Evolutionary conservation across 805 yeast genomes (phyloP), one percentile per base, ranked within the genome.

Genomic region (Candida succiphila): DNA sequence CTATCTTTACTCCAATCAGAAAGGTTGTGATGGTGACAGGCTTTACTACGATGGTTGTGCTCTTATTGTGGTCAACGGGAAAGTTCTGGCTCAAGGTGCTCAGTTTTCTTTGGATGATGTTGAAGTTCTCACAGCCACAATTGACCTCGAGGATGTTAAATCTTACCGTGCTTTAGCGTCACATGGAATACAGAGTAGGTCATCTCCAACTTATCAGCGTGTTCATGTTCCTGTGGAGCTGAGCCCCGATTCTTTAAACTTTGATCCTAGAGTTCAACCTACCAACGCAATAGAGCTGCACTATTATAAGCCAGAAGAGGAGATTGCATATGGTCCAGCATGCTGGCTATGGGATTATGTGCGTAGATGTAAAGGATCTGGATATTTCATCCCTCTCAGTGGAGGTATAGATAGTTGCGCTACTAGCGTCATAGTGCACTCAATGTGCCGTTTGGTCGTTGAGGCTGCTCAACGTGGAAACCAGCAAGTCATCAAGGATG

Each of bases 321-420:
- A 92, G 57, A 89, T 92, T 43, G 96, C 97, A 1, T 63, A 84
- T 29, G 99, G 99, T 0, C 99, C 99, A 1, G 98, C 99, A 0
- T 92, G 98, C 56, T 92, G 99, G 99, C 58, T 92, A 42, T 92
- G 99, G 99, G 99, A 92, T 56, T 92, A 92, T 51, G 67, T 92
- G 37, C 73, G 99, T 54, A 72, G 99, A 42, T 85, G 94, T 45
- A 75, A 74, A 43, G 83, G 92, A 33, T 85, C 87, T 0, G 99
- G 99, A 0, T 92, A 69, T 54, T 94, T 92, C 58, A 63, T 92
- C 30, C 97, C 99, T 0, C 64, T 92, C 32, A 81, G 94, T 54
- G 99, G 99, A 15, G 99, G 99, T 32, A 89, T 92, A 42, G 99
- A 92, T 53, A 83, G 95, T 24, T 94, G 98, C 63, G 96, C 98